A percentile compares a stretch with the other conserved stretches of the same genome.
phyloP scores from a whole-genome alignment of 257 asterid species.

The Lantana camara region DNA sequence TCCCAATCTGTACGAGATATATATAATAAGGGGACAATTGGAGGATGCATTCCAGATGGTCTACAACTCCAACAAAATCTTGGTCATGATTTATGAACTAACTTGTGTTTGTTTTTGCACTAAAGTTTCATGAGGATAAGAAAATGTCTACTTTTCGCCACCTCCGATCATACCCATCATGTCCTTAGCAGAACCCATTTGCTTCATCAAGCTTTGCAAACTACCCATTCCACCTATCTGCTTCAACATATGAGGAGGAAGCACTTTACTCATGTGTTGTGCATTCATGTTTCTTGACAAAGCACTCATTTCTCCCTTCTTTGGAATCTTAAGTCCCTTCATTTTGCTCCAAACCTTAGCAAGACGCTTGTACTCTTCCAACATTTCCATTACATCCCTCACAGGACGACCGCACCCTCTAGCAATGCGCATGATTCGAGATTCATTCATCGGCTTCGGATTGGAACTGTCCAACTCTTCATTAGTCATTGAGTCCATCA shows the following conservation, averaged over 20 bases:
- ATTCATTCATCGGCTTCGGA: slow-evolving; percentile 82
- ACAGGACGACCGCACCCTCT: slow-evolving; percentile 85
- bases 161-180: slow-evolving; percentile 99
- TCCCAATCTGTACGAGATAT: slow-evolving; percentile 16
- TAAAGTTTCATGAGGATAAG: not conserved
- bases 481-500: slow-evolving; percentile 99
- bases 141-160: slow-evolving; percentile 46
- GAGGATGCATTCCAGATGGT: not conserved
- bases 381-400: slow-evolving; percentile 87
- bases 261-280: slow-evolving; percentile 92
- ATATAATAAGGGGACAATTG: not conserved
- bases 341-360: slow-evolving; percentile 96
- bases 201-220: slow-evolving; percentile 91
- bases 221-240: slow-evolving; percentile 98
- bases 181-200: slow-evolving; percentile 80
- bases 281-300: slow-evolving; percentile 82
- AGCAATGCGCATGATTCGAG: slow-evolving; percentile 81
- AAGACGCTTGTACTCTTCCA: slow-evolving; percentile 89
- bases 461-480: slow-evolving; percentile 95
- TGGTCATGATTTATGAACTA: too few species aligned
- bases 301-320: slow-evolving; percentile 94
- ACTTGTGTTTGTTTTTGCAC: not conserved
- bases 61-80: not conserved
- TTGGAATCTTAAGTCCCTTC: slow-evolving; percentile 97
- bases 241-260: slow-evolving; percentile 93